Conservation (phyloP, 192 early-diverging fungal species). For the Coemansia sp. region DNA sequence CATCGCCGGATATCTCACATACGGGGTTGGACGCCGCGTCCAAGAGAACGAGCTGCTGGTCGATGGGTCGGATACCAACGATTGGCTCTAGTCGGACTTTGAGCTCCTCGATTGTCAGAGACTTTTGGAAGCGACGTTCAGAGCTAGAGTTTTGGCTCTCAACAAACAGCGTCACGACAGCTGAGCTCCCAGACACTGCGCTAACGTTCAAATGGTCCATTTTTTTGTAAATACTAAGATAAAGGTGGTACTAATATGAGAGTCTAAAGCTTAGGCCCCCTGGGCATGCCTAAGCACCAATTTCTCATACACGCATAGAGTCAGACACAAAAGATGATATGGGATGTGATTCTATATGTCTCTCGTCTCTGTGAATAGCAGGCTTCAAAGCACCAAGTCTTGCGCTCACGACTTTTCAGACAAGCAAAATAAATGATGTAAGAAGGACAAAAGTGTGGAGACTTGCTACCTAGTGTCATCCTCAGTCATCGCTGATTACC, state of each 20-base stretch:
- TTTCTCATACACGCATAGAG: neutral
- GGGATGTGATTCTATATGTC: neutral
- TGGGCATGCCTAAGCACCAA: too few relatives aligned
- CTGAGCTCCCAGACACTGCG: neutral
- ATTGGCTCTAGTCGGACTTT: constrained; percentile 87
- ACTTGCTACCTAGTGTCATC: neutral
- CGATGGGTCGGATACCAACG: constrained; percentile 77
- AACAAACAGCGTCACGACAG: constrained; percentile 92
- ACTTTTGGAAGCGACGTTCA: constrained; percentile 82
- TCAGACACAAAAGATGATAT: neutral
- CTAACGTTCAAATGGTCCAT: neutral
- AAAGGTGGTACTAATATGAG: neutral
- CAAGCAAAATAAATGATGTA: too few relatives aligned
- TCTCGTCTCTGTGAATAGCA: too few relatives aligned
- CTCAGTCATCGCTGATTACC: neutral
- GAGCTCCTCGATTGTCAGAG: constrained; percentile 22
- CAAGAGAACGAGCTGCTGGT: constrained; percentile 69
- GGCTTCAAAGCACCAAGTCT: too few relatives aligned
- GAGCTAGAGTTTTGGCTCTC: constrained; percentile 77
- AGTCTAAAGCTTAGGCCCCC: too few relatives aligned
- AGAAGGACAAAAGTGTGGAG: too few relatives aligned
- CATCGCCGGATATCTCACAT: constrained; percentile 59
- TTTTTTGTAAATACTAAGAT: neutral
- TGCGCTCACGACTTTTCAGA: too few relatives aligned
- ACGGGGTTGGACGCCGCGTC: constrained; percentile 53